A percentile compares a stretch with the other conserved stretches of the same genome.
Conservation (phyloP, 306 rosid species). For the Acacia acuminata region DNA sequence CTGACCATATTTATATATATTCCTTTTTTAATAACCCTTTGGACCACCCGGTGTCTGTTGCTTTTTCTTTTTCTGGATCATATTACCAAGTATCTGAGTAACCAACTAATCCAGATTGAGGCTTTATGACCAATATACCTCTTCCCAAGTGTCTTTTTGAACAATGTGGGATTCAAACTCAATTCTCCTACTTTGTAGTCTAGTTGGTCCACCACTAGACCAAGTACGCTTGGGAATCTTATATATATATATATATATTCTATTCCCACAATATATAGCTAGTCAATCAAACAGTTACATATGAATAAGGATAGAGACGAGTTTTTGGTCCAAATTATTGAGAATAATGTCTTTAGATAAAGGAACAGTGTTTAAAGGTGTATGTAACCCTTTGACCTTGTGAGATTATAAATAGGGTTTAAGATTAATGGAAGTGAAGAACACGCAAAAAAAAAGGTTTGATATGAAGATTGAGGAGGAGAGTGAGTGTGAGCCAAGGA, state of each 20-base stretch:
- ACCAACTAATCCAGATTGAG: no score
- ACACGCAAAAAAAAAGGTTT: not conserved
- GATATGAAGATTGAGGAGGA: conserved; percentile 10
- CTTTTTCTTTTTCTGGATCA: no score
- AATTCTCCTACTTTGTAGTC: no score
- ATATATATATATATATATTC: conserved; percentile 16
- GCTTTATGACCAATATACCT: no score
- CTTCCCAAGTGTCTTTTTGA: no score
- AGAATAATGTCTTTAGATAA: not conserved
- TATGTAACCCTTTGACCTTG: conserved; percentile 30
- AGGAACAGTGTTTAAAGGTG: not conserved
- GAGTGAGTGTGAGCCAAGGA: conserved; percentile 55
- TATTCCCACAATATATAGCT: conserved; percentile 35
- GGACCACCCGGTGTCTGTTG: no score
- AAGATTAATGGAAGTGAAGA: not conserved
- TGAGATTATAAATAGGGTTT: conserved; percentile 20
- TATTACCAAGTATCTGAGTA: no score
- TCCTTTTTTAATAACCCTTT: not conserved
- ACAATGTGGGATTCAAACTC: no score
- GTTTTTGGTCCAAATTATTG: not conserved
- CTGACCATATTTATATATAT: not conserved
- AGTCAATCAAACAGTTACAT: not conserved
- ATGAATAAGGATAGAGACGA: not conserved
- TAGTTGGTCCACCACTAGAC: no score
- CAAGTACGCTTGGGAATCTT: no score